Evolutionary conservation across 2,329 filamentous ascomycete genomes (phyloP).

Genomic region (Sclerotinia nivalis): DNA sequence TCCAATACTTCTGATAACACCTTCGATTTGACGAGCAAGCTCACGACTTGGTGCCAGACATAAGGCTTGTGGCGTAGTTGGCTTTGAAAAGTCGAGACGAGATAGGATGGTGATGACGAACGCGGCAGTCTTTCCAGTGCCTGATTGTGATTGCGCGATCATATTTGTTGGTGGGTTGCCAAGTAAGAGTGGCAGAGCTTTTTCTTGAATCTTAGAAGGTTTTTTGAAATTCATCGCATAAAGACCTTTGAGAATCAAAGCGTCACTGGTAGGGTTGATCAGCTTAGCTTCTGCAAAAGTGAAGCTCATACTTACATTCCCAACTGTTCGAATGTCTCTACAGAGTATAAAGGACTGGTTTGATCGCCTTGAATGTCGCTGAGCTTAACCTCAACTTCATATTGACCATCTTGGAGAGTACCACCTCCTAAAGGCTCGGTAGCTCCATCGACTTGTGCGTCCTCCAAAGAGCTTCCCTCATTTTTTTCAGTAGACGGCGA

Average conservation of each 20-base stretch:
- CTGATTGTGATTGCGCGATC: conserved; percentile 98
- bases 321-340: conserved; percentile 80
- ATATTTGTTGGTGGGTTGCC: conserved; percentile 86
- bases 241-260: conserved; percentile 74
- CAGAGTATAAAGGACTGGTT: conserved; percentile 84
- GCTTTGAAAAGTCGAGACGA: conserved; percentile 72
- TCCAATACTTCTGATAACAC: conserved; percentile 81
- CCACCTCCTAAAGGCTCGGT: conserved; percentile 48
- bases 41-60: conserved; percentile 91
- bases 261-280: conserved; percentile 45
- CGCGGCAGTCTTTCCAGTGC: conserved; percentile 95
- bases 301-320: conserved; percentile 60
- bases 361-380: conserved; percentile 85
- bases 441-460: conserved; percentile 49
- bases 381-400: conserved; percentile 89
- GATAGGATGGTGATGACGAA: conserved; percentile 92
- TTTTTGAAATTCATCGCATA: conserved; percentile 84
- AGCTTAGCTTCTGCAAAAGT: conserved; percentile 17
- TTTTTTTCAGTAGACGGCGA: conserved; percentile 33
- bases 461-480: conserved; percentile 24
- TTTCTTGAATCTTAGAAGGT: conserved; percentile 97
- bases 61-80: conserved; percentile 74
- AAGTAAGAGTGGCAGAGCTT: conserved; percentile 86
- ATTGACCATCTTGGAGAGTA: conserved; percentile 68
- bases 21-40: conserved; percentile 89